Conservation (phyloP, 331 rosid species). For the Quercus phellos region DNA sequence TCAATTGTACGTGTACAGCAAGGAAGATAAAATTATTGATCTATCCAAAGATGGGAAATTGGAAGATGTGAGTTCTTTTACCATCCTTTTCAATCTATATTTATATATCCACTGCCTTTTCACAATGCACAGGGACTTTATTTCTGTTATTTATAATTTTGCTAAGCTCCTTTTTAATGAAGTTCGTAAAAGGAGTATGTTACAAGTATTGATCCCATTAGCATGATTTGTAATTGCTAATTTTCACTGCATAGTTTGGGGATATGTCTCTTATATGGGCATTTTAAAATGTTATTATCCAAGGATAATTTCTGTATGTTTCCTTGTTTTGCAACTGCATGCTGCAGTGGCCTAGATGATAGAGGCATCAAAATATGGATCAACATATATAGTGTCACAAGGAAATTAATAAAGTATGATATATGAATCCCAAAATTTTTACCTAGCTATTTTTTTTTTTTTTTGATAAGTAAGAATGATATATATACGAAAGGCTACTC, state of each 20-base stretch:
- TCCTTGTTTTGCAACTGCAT: not conserved
- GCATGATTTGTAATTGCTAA: not conserved
- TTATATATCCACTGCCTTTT: not conserved
- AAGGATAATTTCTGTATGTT: not conserved
- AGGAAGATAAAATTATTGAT: conserved; percentile 60
- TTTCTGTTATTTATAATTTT: not conserved
- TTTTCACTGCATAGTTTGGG: not conserved
- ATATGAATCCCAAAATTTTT: not conserved
- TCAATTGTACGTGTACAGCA: conserved; percentile 52
- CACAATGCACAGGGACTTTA: not conserved
- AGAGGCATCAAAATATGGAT: not conserved
- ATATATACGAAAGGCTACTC: too few species aligned
- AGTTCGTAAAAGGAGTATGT: not conserved
- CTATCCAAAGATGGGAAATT: conserved; percentile 70
- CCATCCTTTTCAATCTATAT: not conserved
- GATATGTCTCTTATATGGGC: not conserved
- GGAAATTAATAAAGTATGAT: too few species aligned
- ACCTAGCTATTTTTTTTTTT: not conserved
- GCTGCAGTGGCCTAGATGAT: not conserved
- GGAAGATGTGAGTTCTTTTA: conserved; percentile 44
- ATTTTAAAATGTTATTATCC: not conserved
- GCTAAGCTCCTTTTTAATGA: not conserved
- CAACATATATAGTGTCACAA: not conserved
- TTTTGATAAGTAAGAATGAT: too few species aligned
- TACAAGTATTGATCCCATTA: not conserved